These are phyloP conservation scores for Pseudohyphozyma bogoriensis DNA, from an alignment of 768 basidiomycete species.

Conservation along the genomic window DNA sequence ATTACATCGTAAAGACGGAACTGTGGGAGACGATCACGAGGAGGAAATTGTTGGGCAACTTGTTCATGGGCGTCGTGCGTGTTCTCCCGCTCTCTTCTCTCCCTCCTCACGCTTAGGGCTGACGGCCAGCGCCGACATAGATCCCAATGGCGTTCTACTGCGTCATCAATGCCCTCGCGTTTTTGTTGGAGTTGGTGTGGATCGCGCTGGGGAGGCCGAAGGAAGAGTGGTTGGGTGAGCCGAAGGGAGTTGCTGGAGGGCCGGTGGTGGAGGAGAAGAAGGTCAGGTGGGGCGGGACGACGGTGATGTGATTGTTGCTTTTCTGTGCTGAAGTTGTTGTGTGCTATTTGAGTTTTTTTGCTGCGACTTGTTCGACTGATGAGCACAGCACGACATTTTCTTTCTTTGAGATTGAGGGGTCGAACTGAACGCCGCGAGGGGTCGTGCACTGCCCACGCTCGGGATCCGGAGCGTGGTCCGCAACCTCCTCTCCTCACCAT, in stretches of 20 bases:
- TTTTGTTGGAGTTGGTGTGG: constrained; percentile 23
- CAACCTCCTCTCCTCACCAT: too few relatives aligned
- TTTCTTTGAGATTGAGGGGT: too few relatives aligned
- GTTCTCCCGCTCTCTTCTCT: background rate
- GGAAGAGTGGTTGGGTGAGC: constrained; percentile 1
- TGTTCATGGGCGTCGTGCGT: constrained; percentile 49
- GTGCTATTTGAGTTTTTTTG: too few relatives aligned
- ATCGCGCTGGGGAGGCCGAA: constrained; percentile 11
- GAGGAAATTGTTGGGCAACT: constrained; percentile 49
- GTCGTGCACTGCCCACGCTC: too few relatives aligned
- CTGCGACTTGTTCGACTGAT: too few relatives aligned
- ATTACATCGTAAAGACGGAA: constrained; percentile 47
- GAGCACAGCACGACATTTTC: too few relatives aligned
- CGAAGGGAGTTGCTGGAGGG: background rate
- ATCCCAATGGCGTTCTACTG: constrained; percentile 32
- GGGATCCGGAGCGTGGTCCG: too few relatives aligned
- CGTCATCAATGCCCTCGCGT: constrained; percentile 18
- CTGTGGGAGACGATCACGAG: constrained; percentile 54
- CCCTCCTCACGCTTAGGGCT: background rate
- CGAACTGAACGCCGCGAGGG: too few relatives aligned
- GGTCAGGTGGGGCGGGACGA: background rate
- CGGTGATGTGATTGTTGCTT: background rate
- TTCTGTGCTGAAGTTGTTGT: too few relatives aligned
- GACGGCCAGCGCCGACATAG: background rate
- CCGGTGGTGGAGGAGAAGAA: background rate